phyloP scores from a whole-genome alignment of 192 early-diverging fungal genomes.

The Podila clonocystis region DNA sequence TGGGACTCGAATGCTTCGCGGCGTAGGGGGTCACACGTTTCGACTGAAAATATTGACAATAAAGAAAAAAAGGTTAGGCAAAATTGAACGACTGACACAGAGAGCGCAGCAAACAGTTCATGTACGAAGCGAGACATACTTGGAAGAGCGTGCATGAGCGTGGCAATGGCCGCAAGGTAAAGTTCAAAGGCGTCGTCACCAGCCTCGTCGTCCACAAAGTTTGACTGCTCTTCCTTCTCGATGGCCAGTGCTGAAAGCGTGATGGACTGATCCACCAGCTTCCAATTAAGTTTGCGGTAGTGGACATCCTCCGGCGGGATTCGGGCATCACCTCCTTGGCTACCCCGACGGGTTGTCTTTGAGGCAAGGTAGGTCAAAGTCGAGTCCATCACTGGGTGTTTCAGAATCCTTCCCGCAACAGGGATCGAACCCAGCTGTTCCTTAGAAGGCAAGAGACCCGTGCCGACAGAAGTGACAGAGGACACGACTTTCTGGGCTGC shows the following conservation, averaged over 20 bases:
- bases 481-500: constrained; percentile 39
- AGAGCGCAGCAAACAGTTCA: background rate
- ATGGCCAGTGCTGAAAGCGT: constrained; percentile 43
- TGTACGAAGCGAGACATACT: constrained; percentile 27
- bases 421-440: constrained; percentile 47
- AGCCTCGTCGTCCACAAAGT: constrained; percentile 47
- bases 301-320: constrained; percentile 29
- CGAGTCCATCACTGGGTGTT: constrained; percentile 49
- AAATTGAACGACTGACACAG: background rate
- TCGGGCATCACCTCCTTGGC: constrained; percentile 8
- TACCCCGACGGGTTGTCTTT: constrained; percentile 25
- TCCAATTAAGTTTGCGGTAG: constrained; percentile 46
- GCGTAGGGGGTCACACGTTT: constrained; percentile 41
- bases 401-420: constrained; percentile 46
- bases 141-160: constrained; percentile 51
- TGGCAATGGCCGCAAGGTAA: constrained; percentile 45
- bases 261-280: constrained; percentile 47
- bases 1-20: constrained; percentile 36
- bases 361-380: constrained; percentile 47
- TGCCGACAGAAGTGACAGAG: constrained; percentile 44
- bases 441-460: constrained; percentile 40
- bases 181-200: constrained; percentile 52
- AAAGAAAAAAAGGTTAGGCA: background rate
- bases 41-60: constrained; percentile 12
- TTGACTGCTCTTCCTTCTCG: constrained; percentile 40